Evolutionary conservation across 768 basidiomycete species (phyloP), one percentile per base, ranked within the genome.

Genomic region (Solioccasus polychromus): DNA sequence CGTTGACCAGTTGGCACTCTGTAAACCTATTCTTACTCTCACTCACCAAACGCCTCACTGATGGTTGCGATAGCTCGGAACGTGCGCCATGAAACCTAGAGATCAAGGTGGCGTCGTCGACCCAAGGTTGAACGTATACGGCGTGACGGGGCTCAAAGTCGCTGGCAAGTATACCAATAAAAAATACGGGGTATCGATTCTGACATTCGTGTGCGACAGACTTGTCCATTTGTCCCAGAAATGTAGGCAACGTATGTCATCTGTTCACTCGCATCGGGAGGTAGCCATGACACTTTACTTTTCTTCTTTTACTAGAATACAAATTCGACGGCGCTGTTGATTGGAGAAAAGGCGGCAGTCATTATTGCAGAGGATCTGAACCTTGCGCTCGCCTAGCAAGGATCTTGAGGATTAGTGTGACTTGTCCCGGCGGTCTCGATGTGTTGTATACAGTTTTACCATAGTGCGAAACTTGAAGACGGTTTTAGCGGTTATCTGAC

Each of bases 261-360:
- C 18, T 25, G 8, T 4, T 20, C 20, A n/a, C n/a, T n/a, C n/a
- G 23, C 3, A 17, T 17, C 25, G 18, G 8, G 2, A 25, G 8
- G 25, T n/a, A 20, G 17, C 26, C 4, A 39, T 25, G 10, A 18
- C 12, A 5, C 7, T 1, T 6, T 19, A 14, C 23, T 11, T n/a
- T n/a, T n/a, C n/a, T n/a, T n/a, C n/a, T n/a, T n/a, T n/a, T n/a
- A n/a, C 6, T n/a, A 52, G 62, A 73, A 73, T 50, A 72, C 72
- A 1, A 69, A 71, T 48, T 70, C 68, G 0, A 69, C 68, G 5
- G 69, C 73, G 8, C 41, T 74, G 19, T 60, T 66, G 25, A 55
- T 85, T 30, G 82, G 80, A 4, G 82, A 84, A 61, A 84, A 83
- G 60, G 80, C 80, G 0, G 79, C 81, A 0, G 53, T 72, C 7